Evolutionary conservation across 257 asterid species (phyloP), one percentile per base, ranked within the genome.

Genomic region (Prunella vulgaris): DNA sequence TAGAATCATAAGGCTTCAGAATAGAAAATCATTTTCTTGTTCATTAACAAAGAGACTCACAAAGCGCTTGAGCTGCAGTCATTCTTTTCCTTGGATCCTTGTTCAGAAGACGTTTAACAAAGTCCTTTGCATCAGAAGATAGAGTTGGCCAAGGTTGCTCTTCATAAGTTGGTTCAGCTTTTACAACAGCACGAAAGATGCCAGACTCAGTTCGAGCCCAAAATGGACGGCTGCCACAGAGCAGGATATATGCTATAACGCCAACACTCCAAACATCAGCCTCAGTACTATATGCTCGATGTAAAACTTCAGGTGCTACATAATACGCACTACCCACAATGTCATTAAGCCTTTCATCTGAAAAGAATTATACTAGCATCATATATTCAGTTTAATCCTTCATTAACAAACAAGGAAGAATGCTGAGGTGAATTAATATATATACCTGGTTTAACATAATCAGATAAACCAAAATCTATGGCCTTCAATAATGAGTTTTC

Each of bases 191-290:
- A 38, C 97, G 87, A 66, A 90, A 90, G 42, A 90, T 88, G 21
- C 95, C 97, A 7, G 97, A 90, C 68, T 90, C 97, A 1, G 97
- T 84, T 49, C 95, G 90, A 64, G 97, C 97, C 95, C 97, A 90
- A 82, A 90, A 90, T 22, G 97, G 95, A 12, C 97, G 95, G 80
- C 95, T 86, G 37, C 97, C 97, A 51, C 93, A 87, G 27, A 90
- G 75, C 42, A 90, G 80, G 63, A 90, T 88, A 77, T 90, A 90
- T 68, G 95, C 87, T 72, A 90, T 88, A 68, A 90, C 97, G 12
- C 97, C 97, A 60, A 88, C 73, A 76, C 97, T 90, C 97, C 97
- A 90, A 27, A 90, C 92, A 74, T 90, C 97, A 57, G 95, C 97
- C 83, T 90, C 97, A 0, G 95, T 84, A 74, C 87, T 82, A 71